Conservation (phyloP, 2,329 filamentous ascomycete species). For the Ophiostoma himal-ulmi region DNA sequence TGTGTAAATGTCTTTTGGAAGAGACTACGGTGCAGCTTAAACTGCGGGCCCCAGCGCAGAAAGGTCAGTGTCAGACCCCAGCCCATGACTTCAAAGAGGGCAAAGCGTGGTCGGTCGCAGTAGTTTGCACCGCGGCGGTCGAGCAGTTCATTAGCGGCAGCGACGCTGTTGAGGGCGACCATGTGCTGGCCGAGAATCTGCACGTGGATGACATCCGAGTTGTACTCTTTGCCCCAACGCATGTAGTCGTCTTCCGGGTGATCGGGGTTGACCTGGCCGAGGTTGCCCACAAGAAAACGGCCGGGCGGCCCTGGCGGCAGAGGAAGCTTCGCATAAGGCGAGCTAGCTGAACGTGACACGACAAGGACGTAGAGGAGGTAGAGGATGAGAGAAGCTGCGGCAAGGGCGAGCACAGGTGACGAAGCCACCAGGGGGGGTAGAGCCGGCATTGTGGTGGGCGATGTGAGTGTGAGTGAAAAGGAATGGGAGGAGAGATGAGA, state of each 20-base stretch:
- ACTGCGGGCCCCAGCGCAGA: constrained; percentile 37
- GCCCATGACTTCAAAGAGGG: constrained; percentile 38
- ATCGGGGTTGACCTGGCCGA: constrained; percentile 87
- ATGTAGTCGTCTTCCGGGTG: constrained; percentile 56
- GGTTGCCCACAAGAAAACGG: constrained; percentile 69
- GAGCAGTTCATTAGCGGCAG: constrained; percentile 38
- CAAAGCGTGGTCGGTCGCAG: constrained; percentile 37
- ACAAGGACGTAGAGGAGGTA: constrained; percentile 12
- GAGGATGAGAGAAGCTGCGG: constrained; percentile 13
- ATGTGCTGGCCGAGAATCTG: constrained; percentile 37
- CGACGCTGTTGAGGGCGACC: constrained; percentile 36
- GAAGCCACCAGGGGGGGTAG: not conserved
- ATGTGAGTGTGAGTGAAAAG: not conserved
- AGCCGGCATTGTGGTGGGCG: not conserved
- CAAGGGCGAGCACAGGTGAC: constrained; percentile 7
- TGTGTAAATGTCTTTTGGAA: constrained; percentile 38
- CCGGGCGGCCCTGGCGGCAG: constrained; percentile 25
- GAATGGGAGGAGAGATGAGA: not conserved
- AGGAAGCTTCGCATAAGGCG: constrained; percentile 13
- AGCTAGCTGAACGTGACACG: not conserved
- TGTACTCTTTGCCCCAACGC: constrained; percentile 24
- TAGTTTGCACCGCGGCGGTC: constrained; percentile 39
- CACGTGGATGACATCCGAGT: constrained; percentile 32
- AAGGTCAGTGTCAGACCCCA: constrained; percentile 43
- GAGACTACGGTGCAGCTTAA: constrained; percentile 38